Evolutionary conservation across 2,329 filamentous ascomycete species (phyloP).

Genomic region (Aureobasidium sp.): DNA sequence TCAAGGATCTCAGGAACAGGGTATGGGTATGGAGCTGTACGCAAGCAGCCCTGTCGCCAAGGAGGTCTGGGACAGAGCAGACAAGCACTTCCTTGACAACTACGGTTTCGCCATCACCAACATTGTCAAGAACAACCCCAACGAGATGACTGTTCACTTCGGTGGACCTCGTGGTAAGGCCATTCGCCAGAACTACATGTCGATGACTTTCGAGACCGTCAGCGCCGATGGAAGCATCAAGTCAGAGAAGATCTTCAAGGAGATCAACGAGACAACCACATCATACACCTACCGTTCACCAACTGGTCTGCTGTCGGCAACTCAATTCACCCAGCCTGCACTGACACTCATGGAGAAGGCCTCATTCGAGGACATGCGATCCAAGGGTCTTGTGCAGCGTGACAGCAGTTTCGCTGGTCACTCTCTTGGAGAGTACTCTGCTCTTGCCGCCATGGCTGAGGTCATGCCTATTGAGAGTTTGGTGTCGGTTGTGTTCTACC

Average conservation of each 20-base stretch:
- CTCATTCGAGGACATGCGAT: constrained; percentile 97
- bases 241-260: constrained; percentile 99
- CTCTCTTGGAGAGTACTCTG: constrained; percentile 96
- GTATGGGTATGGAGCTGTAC: constrained; percentile 99
- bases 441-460: constrained; percentile 88
- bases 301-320: constrained; percentile 88
- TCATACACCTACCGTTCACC: constrained; percentile 97
- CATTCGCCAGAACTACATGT: constrained; percentile 98
- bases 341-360: constrained; percentile 99
- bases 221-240: constrained; percentile 86
- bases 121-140: constrained; percentile 99
- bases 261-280: constrained; percentile 83
- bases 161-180: constrained; percentile 94
- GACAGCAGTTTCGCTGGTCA: constrained; percentile 98
- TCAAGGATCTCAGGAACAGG: constrained; percentile 96
- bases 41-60: constrained; percentile 86
- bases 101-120: constrained; percentile 98
- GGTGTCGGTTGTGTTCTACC: constrained; percentile 98
- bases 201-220: constrained; percentile 99
- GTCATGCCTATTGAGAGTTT: constrained; percentile 99
- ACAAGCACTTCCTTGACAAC: constrained; percentile 97
- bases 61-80: constrained; percentile 95
- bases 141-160: constrained; percentile 97
- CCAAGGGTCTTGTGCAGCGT: constrained; percentile 89
- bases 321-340: constrained; percentile 96